Percentiles rank a stretch among this genome's conserved stretches.
Evolutionary conservation across 1,284 basidiomycete genomes (phyloP).

Genomic region (Fomitopsis betulina): DNA sequence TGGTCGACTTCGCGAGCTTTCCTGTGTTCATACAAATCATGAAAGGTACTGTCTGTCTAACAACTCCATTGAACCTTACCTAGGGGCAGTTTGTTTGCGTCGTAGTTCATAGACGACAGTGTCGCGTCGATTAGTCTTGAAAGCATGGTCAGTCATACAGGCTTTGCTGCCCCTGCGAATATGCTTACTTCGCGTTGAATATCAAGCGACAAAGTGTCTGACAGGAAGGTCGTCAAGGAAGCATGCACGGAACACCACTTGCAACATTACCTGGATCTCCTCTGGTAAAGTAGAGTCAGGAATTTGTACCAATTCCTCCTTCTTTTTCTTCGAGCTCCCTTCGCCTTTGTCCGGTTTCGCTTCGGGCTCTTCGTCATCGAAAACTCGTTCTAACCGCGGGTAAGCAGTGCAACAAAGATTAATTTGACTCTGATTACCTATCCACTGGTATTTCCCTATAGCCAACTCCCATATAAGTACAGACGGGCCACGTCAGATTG

Average conservation of each 20-base stretch:
- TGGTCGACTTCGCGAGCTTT: conserved; percentile 52
- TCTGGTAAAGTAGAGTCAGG: conserved; percentile 42
- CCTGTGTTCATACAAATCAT: conserved; percentile 29
- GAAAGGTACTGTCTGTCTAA: background rate
- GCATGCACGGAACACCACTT: background rate
- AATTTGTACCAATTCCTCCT: conserved; percentile 38
- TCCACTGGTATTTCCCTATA: conserved; percentile 57
- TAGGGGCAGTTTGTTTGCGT: conserved; percentile 64
- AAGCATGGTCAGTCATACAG: background rate
- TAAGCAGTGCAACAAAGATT: background rate
- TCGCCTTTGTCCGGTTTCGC: conserved; percentile 9
- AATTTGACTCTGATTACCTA: conserved; percentile 34
- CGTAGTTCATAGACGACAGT: conserved; percentile 67
- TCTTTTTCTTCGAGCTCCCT: conserved; percentile 28
- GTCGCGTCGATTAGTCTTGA: conserved; percentile 49
- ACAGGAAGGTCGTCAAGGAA: background rate
- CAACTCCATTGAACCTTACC: conserved; percentile 28
- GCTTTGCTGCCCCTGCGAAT: background rate
- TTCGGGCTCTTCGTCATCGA: conserved; percentile 40
- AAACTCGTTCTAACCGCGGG: conserved; percentile 41
- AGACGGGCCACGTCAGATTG: background rate
- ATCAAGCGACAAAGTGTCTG: conserved; percentile 52
- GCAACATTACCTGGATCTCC: conserved; percentile 41
- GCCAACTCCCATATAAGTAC: background rate
- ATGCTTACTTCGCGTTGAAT: conserved; percentile 44